Evolutionary conservation across 495 filamentous ascomycete genomes (phyloP).

Genomic region (Filosporella fistucella): DNA sequence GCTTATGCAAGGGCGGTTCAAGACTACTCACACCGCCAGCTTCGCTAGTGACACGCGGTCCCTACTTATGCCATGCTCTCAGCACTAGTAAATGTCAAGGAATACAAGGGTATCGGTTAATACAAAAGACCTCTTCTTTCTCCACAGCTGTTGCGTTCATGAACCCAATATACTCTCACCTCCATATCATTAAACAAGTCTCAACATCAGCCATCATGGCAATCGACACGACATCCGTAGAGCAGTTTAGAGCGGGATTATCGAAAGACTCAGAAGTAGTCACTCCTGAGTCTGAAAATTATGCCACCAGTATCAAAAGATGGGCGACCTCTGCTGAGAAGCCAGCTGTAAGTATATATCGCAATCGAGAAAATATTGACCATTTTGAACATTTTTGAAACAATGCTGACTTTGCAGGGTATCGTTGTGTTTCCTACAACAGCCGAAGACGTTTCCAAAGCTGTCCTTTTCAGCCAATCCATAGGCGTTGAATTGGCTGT

Average conservation of each 20-base stretch:
- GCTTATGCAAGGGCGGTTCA: too few relatives aligned
- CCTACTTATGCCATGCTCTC: too few relatives aligned
- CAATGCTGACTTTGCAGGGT: background rate
- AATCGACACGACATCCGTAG: background rate
- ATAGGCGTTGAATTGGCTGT: conserved; percentile 2
- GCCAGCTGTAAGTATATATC: conserved; percentile 1
- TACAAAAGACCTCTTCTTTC: too few relatives aligned
- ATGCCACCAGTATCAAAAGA: background rate
- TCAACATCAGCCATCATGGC: background rate
- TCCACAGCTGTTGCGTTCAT: too few relatives aligned
- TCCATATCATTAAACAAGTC: too few relatives aligned
- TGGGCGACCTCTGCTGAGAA: conserved; percentile 5
- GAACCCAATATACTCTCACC: too few relatives aligned
- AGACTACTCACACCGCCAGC: too few relatives aligned
- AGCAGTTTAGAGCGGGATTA: background rate
- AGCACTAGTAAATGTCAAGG: too few relatives aligned
- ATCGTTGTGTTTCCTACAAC: conserved; percentile 1
- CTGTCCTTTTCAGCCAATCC: conserved; percentile 12
- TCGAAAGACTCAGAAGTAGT: background rate
- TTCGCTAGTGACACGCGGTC: too few relatives aligned
- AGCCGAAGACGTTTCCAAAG: conserved; percentile 3
- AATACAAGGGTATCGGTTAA: too few relatives aligned
- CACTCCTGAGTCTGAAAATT: background rate
- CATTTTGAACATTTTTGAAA: background rate
- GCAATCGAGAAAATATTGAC: background rate